These are phyloP conservation scores for Erythrophleum fordii DNA, from an alignment of 306 rosid species.

Conservation along the genomic window DNA sequence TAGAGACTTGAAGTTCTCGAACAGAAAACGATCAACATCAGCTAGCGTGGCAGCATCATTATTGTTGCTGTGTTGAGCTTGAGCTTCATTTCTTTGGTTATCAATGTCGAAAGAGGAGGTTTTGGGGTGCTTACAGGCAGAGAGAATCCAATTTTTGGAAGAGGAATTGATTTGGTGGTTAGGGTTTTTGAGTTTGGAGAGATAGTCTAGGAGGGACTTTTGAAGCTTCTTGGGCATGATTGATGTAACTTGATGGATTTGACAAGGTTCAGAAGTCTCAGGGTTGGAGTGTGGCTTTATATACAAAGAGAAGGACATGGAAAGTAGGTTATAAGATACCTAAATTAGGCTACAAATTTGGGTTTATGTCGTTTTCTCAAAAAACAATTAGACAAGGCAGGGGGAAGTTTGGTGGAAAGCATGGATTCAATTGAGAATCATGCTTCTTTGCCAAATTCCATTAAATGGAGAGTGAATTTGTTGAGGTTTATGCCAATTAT, in stretches of 20 bases:
- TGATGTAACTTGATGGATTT: not conserved
- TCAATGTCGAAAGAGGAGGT: slow-evolving; percentile 64
- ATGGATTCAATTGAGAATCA: slow-evolving; percentile 22
- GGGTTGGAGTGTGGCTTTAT: slow-evolving; percentile 30
- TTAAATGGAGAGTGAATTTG: not conserved
- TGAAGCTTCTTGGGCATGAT: slow-evolving; percentile 66
- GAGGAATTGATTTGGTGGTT: slow-evolving; percentile 38
- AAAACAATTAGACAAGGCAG: not conserved
- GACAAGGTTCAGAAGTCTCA: slow-evolving; percentile 1
- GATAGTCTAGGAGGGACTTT: slow-evolving; percentile 51
- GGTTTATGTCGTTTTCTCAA: not conserved
- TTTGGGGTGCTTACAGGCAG: slow-evolving; percentile 61
- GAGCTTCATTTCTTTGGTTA: not conserved
- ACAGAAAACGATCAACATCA: slow-evolving; percentile 69
- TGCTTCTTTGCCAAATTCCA: slow-evolving; percentile 20
- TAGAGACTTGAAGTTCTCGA: slow-evolving; percentile 76
- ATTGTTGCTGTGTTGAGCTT: not conserved
- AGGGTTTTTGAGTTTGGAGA: slow-evolving; percentile 57
- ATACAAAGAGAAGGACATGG: slow-evolving; percentile 28
- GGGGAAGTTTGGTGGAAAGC: slow-evolving; percentile 23
- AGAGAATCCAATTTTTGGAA: slow-evolving; percentile 64
- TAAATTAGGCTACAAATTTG: not conserved
- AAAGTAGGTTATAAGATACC: not conserved
- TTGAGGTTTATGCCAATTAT: not conserved
- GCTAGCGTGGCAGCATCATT: slow-evolving; percentile 65